Evolutionary conservation across 2,329 filamentous ascomycete genomes (phyloP).

Genomic region (Davidsoniella virescens): DNA sequence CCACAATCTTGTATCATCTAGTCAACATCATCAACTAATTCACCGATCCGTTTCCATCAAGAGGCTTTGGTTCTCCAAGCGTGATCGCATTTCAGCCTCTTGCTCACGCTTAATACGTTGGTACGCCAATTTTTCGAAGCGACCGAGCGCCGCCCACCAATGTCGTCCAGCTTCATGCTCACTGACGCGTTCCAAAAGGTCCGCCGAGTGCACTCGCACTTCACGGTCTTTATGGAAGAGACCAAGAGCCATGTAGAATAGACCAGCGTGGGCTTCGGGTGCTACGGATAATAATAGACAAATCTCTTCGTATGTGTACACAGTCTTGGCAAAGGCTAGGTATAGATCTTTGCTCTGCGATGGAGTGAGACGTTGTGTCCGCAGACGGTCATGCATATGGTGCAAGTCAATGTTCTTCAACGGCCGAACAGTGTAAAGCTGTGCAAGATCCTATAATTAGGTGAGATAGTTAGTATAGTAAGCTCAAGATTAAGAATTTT

Average conservation of each 20-base stretch:
- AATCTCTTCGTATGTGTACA: slow-evolving; percentile 70
- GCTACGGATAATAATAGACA: slow-evolving; percentile 69
- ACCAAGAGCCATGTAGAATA: slow-evolving; percentile 83
- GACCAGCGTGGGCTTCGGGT: slow-evolving; percentile 68
- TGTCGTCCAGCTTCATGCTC: slow-evolving; percentile 83
- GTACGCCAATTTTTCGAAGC: slow-evolving; percentile 78
- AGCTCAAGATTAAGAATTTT: too few relatives aligned
- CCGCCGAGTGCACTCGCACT: slow-evolving; percentile 61
- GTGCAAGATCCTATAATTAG: slow-evolving; percentile 40
- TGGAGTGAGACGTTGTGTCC: slow-evolving; percentile 62
- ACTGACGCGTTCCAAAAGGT: slow-evolving; percentile 64
- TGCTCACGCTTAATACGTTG: slow-evolving; percentile 57
- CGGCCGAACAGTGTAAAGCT: slow-evolving; percentile 47
- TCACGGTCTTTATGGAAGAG: slow-evolving; percentile 78
- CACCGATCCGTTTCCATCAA: slow-evolving; percentile 28
- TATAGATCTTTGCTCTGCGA: slow-evolving; percentile 73
- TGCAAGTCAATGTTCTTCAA: slow-evolving; percentile 73
- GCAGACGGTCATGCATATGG: slow-evolving; percentile 82
- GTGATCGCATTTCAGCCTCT: slow-evolving; percentile 34
- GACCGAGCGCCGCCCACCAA: slow-evolving; percentile 75
- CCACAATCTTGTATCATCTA: too few relatives aligned
- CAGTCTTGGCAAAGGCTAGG: slow-evolving; percentile 56
- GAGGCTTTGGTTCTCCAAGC: slow-evolving; percentile 26
- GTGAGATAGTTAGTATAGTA: neutral
- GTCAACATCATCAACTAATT: slow-evolving; percentile 27